These are phyloP conservation scores for Diaporthe helianthi DNA, from an alignment of 2,329 filamentous ascomycete species.

Conservation along the genomic window DNA sequence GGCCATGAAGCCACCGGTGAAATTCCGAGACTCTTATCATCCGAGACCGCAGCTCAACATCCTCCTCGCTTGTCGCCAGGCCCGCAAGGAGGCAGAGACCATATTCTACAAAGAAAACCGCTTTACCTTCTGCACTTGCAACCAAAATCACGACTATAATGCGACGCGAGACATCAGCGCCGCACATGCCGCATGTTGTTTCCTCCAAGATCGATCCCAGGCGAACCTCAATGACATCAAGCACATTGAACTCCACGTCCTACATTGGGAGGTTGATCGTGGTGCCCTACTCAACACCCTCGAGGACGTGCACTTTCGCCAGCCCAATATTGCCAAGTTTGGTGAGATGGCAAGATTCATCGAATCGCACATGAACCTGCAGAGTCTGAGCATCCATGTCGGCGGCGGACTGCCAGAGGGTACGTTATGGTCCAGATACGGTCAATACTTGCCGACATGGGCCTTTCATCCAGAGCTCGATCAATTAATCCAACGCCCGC, in stretches of 20 bases:
- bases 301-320: no score
- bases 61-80: neutral
- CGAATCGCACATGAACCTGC: neutral
- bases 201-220: neutral
- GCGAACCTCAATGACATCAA: neutral
- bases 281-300: no score
- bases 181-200: neutral
- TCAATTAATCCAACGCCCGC: no score
- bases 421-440: accelerated
- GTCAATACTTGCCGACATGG: neutral
- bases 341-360: neutral
- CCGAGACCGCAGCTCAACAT: neutral
- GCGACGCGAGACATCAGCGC: neutral
- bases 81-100: neutral
- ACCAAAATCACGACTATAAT: neutral
- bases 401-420: neutral
- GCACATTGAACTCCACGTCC: neutral
- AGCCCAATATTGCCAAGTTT: neutral
- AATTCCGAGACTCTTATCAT: neutral
- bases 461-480: neutral
- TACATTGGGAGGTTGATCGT: neutral
- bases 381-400: neutral
- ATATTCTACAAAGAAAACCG: neutral
- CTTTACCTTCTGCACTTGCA: constrained; percentile 1
- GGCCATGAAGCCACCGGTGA: neutral